A percentile compares a stretch with the other conserved stretches of the same genome.
Conservation (phyloP, 2,329 filamentous ascomycete species). For the Trichoderma cornu-damae region DNA sequence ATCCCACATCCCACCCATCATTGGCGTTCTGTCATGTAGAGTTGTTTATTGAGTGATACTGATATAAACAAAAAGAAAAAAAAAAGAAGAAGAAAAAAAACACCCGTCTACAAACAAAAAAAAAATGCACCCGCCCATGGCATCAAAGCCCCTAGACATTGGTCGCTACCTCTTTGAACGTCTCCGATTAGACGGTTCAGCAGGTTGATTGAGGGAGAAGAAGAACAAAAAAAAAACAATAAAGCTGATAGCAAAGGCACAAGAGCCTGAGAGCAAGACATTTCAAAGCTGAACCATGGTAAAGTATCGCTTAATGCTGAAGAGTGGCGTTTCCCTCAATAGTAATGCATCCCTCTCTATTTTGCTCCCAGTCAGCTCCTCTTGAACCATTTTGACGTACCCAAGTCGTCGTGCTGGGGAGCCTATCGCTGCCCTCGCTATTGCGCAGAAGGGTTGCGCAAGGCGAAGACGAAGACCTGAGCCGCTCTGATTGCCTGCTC, state of each 20-base stretch:
- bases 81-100: neutral
- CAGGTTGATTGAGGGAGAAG: neutral
- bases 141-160: neutral
- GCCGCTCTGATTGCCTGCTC: neutral
- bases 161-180: conserved; percentile 12
- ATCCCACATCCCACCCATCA: no score
- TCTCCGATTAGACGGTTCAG: neutral
- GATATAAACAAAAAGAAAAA: conserved; percentile 3
- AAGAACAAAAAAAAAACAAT: neutral
- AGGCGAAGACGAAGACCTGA: neutral
- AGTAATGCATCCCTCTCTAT: neutral
- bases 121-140: neutral
- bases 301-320: neutral
- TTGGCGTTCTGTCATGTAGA: neutral
- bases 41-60: neutral
- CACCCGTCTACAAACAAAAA: conserved; percentile 1
- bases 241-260: neutral
- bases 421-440: neutral
- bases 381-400: neutral
- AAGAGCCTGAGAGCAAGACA: neutral
- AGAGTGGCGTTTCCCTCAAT: neutral
- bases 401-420: neutral
- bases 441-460: neutral
- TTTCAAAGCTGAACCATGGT: neutral
- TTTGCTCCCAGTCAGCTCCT: neutral